Evolutionary conservation across 2,329 filamentous ascomycete species (phyloP).

Genomic region (Monilinia laxa): DNA sequence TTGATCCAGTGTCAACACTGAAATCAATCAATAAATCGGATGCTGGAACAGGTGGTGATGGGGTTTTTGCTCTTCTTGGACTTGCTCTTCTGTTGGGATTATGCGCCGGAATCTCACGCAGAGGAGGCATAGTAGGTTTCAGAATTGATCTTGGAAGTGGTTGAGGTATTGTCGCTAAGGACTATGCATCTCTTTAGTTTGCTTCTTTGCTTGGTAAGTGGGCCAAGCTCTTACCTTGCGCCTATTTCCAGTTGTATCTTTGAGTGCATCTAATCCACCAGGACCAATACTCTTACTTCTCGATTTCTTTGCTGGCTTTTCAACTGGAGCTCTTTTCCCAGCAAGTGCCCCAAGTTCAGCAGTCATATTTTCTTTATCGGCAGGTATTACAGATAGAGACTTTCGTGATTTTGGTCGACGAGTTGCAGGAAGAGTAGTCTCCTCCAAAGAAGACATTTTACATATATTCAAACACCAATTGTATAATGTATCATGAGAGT

Average conservation of each 20-base stretch:
- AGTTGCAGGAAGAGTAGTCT: constrained; percentile 54
- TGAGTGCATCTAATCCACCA: constrained; percentile 80
- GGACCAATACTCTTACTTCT: constrained; percentile 96
- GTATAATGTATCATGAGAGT: neutral
- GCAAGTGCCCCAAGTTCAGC: constrained; percentile 57
- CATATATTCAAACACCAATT: constrained; percentile 2
- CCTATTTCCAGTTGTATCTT: constrained; percentile 71
- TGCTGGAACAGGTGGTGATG: constrained; percentile 25
- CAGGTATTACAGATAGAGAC: constrained; percentile 65
- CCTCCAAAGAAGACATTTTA: constrained; percentile 45
- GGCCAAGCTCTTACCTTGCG: constrained; percentile 62
- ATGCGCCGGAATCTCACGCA: constrained; percentile 63
- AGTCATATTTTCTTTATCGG: constrained; percentile 78
- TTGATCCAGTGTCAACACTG: constrained; percentile 30
- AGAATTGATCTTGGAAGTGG: constrained; percentile 68
- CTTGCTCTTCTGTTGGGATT: constrained; percentile 35
- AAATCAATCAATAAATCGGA: constrained; percentile 38
- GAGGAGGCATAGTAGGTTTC: constrained; percentile 71
- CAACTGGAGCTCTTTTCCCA: constrained; percentile 32
- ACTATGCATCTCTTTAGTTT: constrained; percentile 33
- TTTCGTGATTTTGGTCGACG: constrained; percentile 60
- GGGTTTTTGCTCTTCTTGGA: constrained; percentile 37
- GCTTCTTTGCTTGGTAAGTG: neutral
- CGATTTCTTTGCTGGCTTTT: constrained; percentile 57
- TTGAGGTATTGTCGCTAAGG: constrained; percentile 38